Conservation (phyloP, 1,284 basidiomycete genomes). For the Heterobasidion parviporum region DNA sequence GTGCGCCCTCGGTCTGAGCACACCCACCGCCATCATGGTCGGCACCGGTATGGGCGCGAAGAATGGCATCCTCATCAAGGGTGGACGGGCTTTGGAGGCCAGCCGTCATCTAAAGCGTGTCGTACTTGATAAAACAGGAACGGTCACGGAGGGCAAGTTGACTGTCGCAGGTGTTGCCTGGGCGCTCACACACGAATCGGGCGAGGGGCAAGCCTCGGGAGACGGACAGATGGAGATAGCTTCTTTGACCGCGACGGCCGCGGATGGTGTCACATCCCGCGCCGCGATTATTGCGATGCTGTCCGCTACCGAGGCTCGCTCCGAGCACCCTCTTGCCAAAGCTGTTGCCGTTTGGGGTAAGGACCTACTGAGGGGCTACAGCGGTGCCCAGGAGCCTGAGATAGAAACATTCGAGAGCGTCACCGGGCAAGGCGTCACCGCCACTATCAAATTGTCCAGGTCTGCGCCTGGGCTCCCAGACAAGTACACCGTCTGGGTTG, state of each 20-base stretch:
- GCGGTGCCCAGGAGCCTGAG: slow-evolving; percentile 27
- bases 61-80: slow-evolving; percentile 98
- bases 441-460: slow-evolving; percentile 32
- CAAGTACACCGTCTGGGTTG: slow-evolving; percentile 60
- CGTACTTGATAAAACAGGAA: slow-evolving; percentile 97
- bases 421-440: slow-evolving; percentile 85
- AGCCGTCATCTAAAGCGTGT: slow-evolving; percentile 78
- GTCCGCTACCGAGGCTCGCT: slow-evolving; percentile 80
- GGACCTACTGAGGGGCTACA: slow-evolving; percentile 44
- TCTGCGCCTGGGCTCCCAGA: slow-evolving; percentile 28
- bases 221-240: slow-evolving; percentile 20
- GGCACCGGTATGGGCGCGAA: slow-evolving; percentile 96
- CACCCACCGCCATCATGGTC: slow-evolving; percentile 99
- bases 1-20: slow-evolving; percentile 93
- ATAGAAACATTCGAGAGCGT: slow-evolving; percentile 77
- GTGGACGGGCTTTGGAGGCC: slow-evolving; percentile 90
- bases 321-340: slow-evolving; percentile 94
- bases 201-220: slow-evolving; percentile 29
- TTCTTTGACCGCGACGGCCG: slow-evolving; percentile 41
- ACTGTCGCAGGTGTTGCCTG: slow-evolving; percentile 70
- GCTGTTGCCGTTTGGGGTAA: slow-evolving; percentile 82
- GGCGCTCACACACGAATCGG: slow-evolving; percentile 44
- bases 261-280: slow-evolving; percentile 53
- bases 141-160: slow-evolving; percentile 85
- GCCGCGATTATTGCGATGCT: slow-evolving; percentile 75